Base-by-base conservation (phyloP, 495 filamentous ascomycete genomes). In the Daldinia decipiens region DNA sequence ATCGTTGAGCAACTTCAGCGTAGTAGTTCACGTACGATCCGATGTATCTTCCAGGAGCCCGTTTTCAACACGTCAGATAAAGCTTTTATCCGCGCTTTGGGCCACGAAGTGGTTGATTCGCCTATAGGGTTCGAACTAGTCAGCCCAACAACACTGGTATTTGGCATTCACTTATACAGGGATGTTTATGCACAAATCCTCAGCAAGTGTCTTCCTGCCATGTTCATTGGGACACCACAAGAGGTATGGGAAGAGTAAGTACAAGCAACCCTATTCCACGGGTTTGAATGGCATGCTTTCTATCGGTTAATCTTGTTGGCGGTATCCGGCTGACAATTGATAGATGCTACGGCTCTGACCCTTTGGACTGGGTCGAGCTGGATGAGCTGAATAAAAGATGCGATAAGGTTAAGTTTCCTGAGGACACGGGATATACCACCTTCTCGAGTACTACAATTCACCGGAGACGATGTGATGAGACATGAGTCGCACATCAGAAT, bases 21-120 rank as follows among this genome's bases (percentile, higher is more conserved):
- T 3, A 19, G 50, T 1, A 50, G 26, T 38, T 40, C 62, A 2
- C 75, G 63, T 1, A 62, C 52, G 6, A 80, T 85, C 51, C 76
- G 78, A 29, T 79, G 86, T 54, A 78, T 87, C 67, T 85, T 90
- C 24, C 92, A 94, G 80, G 92, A 94, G 54, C 92, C 92, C 6
- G 72, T 86, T 68, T 93, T 93, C 79, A 92, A 87, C 58, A 47
- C 76, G 7, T 76, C 84, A 6, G 92, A 94, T 72, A 82, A 80
- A 26, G 70, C 76, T 0, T 90, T 92, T 63, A 83, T 93, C 40
- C 36, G 67, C 0, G 78, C 72, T 11, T 78, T 89, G 0, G 82
- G 81, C 21, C 83, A 91, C 34, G 78, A 79, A 21, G 85, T 89
- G 12, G 83, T 91, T 34, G 70, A 87, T 2, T 80, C 84, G 36